Percentiles rank a stretch among this genome's conserved stretches.
Conservation (phyloP, 163 green algal genomes). For the Scenedesmus sp. region DNA sequence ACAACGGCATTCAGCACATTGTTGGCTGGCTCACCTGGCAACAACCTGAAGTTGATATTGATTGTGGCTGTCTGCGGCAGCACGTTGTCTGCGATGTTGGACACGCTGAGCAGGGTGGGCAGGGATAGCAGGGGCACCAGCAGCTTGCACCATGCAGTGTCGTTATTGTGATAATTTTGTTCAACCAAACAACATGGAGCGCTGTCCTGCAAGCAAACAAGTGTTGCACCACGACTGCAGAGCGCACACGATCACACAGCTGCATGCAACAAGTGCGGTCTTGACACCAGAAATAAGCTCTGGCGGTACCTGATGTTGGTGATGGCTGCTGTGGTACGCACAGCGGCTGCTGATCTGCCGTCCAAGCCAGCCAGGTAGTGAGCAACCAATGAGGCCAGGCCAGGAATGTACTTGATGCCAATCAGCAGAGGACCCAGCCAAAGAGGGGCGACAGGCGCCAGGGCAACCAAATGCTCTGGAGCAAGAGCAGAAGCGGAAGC, state of each 20-base stretch:
- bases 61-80: slow-evolving; percentile 22
- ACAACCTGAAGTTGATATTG: slow-evolving; percentile 27
- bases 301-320: slow-evolving; percentile 9
- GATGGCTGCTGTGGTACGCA: slow-evolving; percentile 1
- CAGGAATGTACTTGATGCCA: slow-evolving; percentile 2
- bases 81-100: slow-evolving; percentile 38
- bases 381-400: neutral
- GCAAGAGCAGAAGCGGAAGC: neutral
- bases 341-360: neutral
- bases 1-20: neutral
- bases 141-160: too few relatives aligned
- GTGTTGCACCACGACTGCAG: neutral
- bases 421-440: slow-evolving; percentile 18
- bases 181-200: too few relatives aligned
- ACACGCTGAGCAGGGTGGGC: neutral
- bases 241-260: neutral
- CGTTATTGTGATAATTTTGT: too few relatives aligned
- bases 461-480: slow-evolving; percentile 53
- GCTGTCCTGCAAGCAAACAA: neutral
- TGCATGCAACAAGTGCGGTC: too few relatives aligned
- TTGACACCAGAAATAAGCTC: neutral
- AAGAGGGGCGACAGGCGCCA: slow-evolving; percentile 5
- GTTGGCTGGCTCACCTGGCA: slow-evolving; percentile 3
- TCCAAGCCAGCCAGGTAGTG: neutral
- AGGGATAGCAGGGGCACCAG: too few relatives aligned